Evolutionary conservation across 371 early-diverging fungal genomes (phyloP), one percentile per base, ranked within the genome.

Genomic region (Rhizopus microsporus): DNA sequence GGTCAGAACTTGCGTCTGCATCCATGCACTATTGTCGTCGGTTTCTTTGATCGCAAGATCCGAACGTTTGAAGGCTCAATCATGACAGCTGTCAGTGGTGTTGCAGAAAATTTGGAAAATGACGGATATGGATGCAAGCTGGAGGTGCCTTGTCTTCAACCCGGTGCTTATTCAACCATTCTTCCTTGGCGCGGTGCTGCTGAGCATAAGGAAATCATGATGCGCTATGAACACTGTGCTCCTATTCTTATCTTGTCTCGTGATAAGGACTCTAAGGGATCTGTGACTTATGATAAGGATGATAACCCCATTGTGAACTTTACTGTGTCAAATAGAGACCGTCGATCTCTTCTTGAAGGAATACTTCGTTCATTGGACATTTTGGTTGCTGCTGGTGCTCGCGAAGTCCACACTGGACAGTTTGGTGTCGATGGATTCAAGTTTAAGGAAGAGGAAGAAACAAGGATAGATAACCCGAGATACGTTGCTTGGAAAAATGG

Each of bases 51-150:
- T 30, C 62, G 74, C 16, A 59, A 67, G 5, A 52, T 88, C 23
- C 65, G 83, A 37, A 74, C 77, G 3, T 81, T 67, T 61, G 47
- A 74, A 47, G 91, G 93, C 1, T 74, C 86, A 1, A 90, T 90
- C 51, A 83, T 90, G 88, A 89, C 91, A 2, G 81, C 87, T 34
- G 74, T 90, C 15, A 67, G 67, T 57, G 23, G 30, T 23, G 76
- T 81, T 15, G 74, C 74, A 3, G 82, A 85, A 63, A 80, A 81
- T 45, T 55, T 77, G 0, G 85, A 84, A 29, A 29, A 15, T 8
- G 46, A 46, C 9, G 46, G 84, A 9, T 89, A 90, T 56, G 91
- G 93, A 35, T 81, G 81, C 59, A 85, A 82, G 60, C 67, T 91
- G 33, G 90, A 91, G 57, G 81, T 86, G 5, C 83, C 87, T n/a